Evolutionary conservation across 1,139 yeast species (phyloP), one percentile per base, ranked within the genome.

Genomic region (Debaryomycetaceae sp.): DNA sequence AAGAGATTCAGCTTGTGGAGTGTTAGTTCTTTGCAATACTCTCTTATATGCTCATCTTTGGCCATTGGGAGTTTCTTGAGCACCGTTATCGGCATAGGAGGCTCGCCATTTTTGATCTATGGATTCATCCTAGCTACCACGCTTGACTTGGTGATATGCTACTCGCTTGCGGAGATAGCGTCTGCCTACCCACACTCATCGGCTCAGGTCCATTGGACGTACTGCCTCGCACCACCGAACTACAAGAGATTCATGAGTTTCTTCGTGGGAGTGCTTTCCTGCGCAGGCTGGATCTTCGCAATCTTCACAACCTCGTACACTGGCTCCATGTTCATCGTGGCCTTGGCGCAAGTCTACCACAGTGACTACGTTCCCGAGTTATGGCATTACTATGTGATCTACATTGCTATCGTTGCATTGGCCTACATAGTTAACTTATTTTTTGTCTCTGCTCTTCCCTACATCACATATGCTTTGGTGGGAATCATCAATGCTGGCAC

Each of bases 201-300:
- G 6, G 68, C 65, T 23, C 68, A 62, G 46, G 58, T 61, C 34
- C 67, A 62, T 44, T 63, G 67, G 68, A 60, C 67, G 8, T 54
- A 59, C 49, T 54, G 52, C 29, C 49, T 62, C 22, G 61, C 66
- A 4, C 65, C 66, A 2, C 39, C 42, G 8, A 45, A 47, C 11
- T 52, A 42, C 34, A 57, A 55, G 37, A 50, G 57, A 39, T 40
- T 49, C 4, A 54, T 61, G 48, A 69, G 79, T 29, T 77, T 68
- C 49, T 47, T 69, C 46, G 75, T 78, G 47, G 82, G 81, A 31
- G 66, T 75, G 8, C 62, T 76, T 42, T 76, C 79, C 6, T 75
- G 78, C 73, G 76, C 76, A 9, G 81, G 81, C 4, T 62, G 81
- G 42, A 68, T 77, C 3, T 77, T 77, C 56, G 76, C 81, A 9